A percentile compares a stretch with the other conserved stretches of the same genome.
phyloP scores from a whole-genome alignment of 805 yeast genomes.

The Danielozyma ontarioensis region DNA sequence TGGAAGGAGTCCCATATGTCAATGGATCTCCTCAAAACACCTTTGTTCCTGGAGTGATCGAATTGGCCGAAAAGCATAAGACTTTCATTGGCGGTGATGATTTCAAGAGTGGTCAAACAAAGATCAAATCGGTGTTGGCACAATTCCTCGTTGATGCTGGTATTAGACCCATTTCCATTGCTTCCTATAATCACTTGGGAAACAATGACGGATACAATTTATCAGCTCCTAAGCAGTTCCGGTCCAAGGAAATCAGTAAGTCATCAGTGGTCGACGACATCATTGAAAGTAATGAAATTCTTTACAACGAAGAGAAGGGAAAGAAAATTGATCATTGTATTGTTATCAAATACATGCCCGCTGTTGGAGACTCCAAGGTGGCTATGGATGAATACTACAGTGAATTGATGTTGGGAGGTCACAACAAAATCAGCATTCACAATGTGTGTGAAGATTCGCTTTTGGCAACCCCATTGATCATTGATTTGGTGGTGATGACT shows the following conservation, averaged over 20 bases:
- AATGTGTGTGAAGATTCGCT: slow-evolving; percentile 95
- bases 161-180: slow-evolving; percentile 89
- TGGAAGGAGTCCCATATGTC: slow-evolving; percentile 85
- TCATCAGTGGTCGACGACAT: slow-evolving; percentile 92
- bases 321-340: slow-evolving; percentile 86
- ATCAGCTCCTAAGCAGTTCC: slow-evolving; percentile 88
- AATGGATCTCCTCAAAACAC: slow-evolving; percentile 98
- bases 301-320: slow-evolving; percentile 78
- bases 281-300: slow-evolving; percentile 77
- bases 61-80: slow-evolving; percentile 73
- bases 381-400: slow-evolving; percentile 99
- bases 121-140: slow-evolving; percentile 91
- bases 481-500: slow-evolving; percentile 83
- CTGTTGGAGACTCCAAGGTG: slow-evolving; percentile 94
- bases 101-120: slow-evolving; percentile 95
- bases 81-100: slow-evolving; percentile 94
- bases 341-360: slow-evolving; percentile 89
- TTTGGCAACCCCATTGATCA: slow-evolving; percentile 90
- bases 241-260: slow-evolving; percentile 92
- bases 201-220: slow-evolving; percentile 93
- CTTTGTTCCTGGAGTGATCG: slow-evolving; percentile 91
- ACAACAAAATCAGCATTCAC: slow-evolving; percentile 88
- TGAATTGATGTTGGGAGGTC: slow-evolving; percentile 96
- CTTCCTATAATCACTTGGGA: slow-evolving; percentile 94
- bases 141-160: slow-evolving; percentile 97